Base-by-base conservation (phyloP, 805 yeast species). In the Cyberlindnera nakhonratchasimensis region DNA sequence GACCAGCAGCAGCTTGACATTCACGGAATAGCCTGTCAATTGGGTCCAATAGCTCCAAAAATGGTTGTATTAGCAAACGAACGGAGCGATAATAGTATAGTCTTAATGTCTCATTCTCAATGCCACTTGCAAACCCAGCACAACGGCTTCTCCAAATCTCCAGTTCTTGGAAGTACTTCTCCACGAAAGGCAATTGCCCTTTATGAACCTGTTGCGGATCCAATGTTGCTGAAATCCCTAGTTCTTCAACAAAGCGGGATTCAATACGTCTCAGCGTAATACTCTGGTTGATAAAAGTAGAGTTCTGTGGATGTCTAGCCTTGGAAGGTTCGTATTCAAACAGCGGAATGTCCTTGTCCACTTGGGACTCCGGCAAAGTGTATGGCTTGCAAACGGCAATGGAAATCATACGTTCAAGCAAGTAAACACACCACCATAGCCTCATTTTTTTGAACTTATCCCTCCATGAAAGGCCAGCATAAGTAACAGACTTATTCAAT, bases 1-100 rank as follows among this genome's bases (percentile, higher is more conserved):
- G 82, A 21, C 86, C 86, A 1, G 86, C 84, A 19, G 84, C 85
- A 2, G 82, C 81, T 54, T 80, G 86, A 57, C 86, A 80, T 58
- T 80, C 84, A 39, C 72, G 67, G 56, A 80, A 79, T 23, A 80
- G 61, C 35, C 75, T 66, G 55, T 78, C 80, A 52, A 74, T 76
- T 5, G 86, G 85, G 44, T 76, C 77, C 51, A 80, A 59, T 6
- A 78, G 59, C 52, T 79, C 86, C 43, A 80, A 55, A 56, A 76
- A 80, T 10, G 87, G 87, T 54, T 80, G 86, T 40, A 80, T 71
- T 46, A 80, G 59, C 36, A 77, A 60, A 46, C 87, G 63, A 6
- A 80, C 79, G 1, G 84, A 71, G 31, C 82, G 65, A 52, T 77
- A 77, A 53, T 80, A 80, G 48, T 79, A 79, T 19, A 78, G 62